phyloP scores from a whole-genome alignment of 495 filamentous ascomycete genomes.

The Cercophora newfieldiana region DNA sequence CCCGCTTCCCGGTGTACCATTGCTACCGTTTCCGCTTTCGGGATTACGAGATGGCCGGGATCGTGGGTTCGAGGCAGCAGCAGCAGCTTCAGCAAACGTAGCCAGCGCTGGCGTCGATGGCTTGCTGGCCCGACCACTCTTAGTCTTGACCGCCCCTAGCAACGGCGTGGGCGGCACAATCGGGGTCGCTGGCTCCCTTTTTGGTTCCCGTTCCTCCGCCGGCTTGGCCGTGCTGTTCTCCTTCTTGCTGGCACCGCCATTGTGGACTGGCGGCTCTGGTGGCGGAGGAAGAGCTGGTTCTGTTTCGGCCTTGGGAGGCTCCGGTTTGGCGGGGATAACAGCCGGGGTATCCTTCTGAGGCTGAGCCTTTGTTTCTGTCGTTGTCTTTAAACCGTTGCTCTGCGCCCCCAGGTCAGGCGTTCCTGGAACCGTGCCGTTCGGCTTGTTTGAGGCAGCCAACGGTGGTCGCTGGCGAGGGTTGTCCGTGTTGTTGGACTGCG shows the following conservation, averaged over 20 bases:
- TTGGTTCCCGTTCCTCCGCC: constrained; percentile 22
- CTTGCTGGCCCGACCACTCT: constrained; percentile 62
- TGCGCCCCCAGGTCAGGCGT: constrained; percentile 27
- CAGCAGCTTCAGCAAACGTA: constrained; percentile 50
- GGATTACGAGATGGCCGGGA: constrained; percentile 30
- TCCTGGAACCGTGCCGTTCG: constrained; percentile 27
- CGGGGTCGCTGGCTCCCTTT: constrained; percentile 33
- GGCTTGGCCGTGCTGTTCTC: constrained; percentile 28
- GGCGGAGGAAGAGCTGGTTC: constrained; percentile 23
- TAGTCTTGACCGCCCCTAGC: constrained; percentile 44
- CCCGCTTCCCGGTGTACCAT: background rate
- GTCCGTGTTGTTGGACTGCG: constrained; percentile 51
- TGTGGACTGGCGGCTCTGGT: constrained; percentile 23
- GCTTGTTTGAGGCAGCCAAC: constrained; percentile 60
- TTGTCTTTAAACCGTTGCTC: constrained; percentile 37
- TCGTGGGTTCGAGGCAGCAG: constrained; percentile 24
- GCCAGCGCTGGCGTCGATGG: constrained; percentile 59
- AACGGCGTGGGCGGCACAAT: constrained; percentile 34
- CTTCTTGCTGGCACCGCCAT: constrained; percentile 30
- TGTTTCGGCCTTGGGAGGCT: constrained; percentile 22
- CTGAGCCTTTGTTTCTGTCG: constrained; percentile 31
- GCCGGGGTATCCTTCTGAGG: constrained; percentile 38
- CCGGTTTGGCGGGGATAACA: constrained; percentile 18
- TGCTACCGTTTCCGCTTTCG: constrained; percentile 8
- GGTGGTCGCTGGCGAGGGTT: constrained; percentile 56